These are phyloP conservation scores for Apophysomyces trapeziformis DNA, from an alignment of 371 early-diverging fungal species.

Conservation along the genomic window DNA sequence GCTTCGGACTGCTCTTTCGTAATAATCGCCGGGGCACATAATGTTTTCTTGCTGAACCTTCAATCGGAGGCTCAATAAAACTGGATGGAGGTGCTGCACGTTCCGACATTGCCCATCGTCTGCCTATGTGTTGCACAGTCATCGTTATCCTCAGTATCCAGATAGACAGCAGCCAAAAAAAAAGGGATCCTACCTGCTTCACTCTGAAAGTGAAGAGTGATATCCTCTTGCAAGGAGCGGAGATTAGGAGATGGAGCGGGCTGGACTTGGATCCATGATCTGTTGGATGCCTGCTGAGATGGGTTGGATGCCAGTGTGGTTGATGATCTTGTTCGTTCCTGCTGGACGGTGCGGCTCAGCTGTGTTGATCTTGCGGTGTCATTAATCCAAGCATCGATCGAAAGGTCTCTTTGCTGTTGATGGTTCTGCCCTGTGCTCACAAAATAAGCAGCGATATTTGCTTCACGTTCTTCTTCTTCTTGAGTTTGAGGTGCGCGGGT, in stretches of 20 bases:
- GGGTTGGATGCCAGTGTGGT: no score
- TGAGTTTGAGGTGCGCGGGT: constrained; percentile 16
- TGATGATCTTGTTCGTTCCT: no score
- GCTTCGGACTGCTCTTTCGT: background rate
- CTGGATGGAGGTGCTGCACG: constrained; percentile 20
- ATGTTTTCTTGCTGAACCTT: constrained; percentile 28
- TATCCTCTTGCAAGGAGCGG: background rate
- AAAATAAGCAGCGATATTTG: no score
- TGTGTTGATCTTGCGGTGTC: no score
- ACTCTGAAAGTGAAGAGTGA: constrained; percentile 38
- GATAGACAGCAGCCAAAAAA: no score
- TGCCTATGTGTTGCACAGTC: constrained; percentile 12
- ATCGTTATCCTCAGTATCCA: no score
- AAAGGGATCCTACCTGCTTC: constrained; percentile 30
- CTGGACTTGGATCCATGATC: background rate
- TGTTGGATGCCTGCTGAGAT: no score
- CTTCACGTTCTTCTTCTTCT: background rate
- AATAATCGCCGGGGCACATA: constrained; percentile 37
- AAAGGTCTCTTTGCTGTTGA: no score
- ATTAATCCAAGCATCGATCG: no score
- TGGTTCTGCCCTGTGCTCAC: no score
- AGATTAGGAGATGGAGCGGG: constrained; percentile 1
- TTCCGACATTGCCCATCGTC: constrained; percentile 33
- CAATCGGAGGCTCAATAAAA: constrained; percentile 31
- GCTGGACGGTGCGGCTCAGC: no score